Evolutionary conservation across 768 basidiomycete genomes (phyloP).

Genomic region (Royoungia palumana): DNA sequence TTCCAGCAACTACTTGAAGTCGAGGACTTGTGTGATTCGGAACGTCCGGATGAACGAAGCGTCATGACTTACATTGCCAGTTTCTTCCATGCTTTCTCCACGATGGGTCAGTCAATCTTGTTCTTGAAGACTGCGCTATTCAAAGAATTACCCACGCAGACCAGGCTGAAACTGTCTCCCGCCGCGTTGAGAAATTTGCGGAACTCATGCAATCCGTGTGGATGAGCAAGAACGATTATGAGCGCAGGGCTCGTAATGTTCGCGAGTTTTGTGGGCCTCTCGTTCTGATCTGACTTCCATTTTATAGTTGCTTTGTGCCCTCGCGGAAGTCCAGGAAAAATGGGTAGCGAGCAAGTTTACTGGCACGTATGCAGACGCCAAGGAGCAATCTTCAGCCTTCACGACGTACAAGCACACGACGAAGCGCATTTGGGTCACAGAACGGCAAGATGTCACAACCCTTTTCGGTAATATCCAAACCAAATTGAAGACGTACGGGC

Average conservation of each 20-base stretch:
- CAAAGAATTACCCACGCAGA: constrained; percentile 46
- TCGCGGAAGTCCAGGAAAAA: constrained; percentile 60
- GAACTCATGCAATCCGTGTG: constrained; percentile 93
- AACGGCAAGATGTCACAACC: constrained; percentile 83
- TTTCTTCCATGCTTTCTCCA: constrained; percentile 97
- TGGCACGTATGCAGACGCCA: constrained; percentile 79
- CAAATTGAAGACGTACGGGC: constrained; percentile 85
- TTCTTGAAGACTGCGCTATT: neutral
- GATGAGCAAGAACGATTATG: constrained; percentile 87
- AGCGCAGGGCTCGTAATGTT: constrained; percentile 75
- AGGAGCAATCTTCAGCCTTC: constrained; percentile 69
- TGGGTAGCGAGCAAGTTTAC: constrained; percentile 69
- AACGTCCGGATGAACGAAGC: constrained; percentile 90
- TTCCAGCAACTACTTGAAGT: constrained; percentile 91
- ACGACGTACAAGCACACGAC: constrained; percentile 78
- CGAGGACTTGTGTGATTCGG: constrained; percentile 85
- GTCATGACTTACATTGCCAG: constrained; percentile 99
- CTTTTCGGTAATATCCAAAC: constrained; percentile 93
- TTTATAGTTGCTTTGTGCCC: constrained; percentile 60
- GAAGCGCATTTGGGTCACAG: constrained; percentile 85
- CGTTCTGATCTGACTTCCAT: constrained; percentile 6
- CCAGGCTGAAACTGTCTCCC: constrained; percentile 90
- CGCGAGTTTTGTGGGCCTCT: constrained; percentile 15
- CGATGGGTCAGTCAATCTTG: constrained; percentile 69
- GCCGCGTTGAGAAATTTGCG: constrained; percentile 93